Percentiles rank a stretch among this genome's conserved stretches.
phyloP scores from a whole-genome alignment of 2,329 filamentous ascomycete species.

The Fusarium fujikuroi region DNA sequence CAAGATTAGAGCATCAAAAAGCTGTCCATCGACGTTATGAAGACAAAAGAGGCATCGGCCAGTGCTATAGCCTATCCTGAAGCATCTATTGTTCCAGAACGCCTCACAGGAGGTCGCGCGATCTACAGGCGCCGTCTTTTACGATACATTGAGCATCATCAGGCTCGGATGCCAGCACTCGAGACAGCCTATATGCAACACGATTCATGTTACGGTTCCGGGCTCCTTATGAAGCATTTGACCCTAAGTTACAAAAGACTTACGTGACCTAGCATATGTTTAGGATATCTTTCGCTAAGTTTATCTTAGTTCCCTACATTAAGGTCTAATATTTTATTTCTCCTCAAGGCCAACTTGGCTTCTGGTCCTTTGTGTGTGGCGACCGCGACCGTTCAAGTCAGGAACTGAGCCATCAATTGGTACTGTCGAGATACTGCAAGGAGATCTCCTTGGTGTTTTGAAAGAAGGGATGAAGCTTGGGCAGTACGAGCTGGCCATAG shows the following conservation, averaged over 20 bases:
- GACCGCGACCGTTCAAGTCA: rapidly evolving
- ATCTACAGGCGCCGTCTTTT: background rate
- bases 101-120: background rate
- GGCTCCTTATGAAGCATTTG: background rate
- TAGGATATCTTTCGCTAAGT: background rate
- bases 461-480: background rate
- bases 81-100: too few species aligned
- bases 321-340: background rate
- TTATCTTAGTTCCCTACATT: background rate
- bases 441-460: background rate
- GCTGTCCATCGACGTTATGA: rapidly evolving
- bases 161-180: background rate
- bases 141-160: background rate
- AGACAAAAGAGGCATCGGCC: rapidly evolving
- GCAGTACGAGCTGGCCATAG: background rate
- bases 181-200: background rate
- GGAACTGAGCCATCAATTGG: background rate
- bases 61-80: rapidly evolving
- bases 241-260: rapidly evolving
- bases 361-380: background rate
- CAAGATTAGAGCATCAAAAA: rapidly evolving
- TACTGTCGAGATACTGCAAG: background rate
- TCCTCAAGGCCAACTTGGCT: background rate
- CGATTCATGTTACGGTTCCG: rapidly evolving
- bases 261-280: background rate